Evolutionary conservation across 1,284 basidiomycete species (phyloP).

Genomic region (Retiboletus fuscus): DNA sequence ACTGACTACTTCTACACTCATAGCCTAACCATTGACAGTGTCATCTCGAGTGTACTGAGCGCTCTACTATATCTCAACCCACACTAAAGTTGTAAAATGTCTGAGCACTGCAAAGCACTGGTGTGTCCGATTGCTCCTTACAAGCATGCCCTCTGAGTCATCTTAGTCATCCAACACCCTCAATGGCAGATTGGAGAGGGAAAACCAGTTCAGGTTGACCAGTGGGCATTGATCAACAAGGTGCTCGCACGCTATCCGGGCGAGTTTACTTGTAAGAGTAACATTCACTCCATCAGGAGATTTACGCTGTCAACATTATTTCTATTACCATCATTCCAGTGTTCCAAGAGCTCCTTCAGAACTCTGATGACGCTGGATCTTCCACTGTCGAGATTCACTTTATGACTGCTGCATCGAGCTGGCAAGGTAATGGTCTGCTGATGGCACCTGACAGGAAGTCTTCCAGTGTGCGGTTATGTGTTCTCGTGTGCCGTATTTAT

Average conservation of each 20-base stretch:
- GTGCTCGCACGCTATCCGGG: slow-evolving; percentile 87
- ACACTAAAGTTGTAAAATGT: background rate
- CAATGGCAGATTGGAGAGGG: slow-evolving; percentile 78
- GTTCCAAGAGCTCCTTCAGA: slow-evolving; percentile 91
- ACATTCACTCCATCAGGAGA: background rate
- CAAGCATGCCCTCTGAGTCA: too few relatives aligned
- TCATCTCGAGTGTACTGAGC: too few relatives aligned
- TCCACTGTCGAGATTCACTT: slow-evolving; percentile 84
- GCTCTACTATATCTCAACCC: too few relatives aligned
- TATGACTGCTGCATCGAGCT: slow-evolving; percentile 48
- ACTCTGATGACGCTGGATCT: slow-evolving; percentile 93
- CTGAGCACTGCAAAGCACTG: background rate
- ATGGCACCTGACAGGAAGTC: too few relatives aligned
- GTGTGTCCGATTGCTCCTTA: background rate
- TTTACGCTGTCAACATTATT: background rate
- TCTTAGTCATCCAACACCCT: background rate
- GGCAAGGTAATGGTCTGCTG: too few relatives aligned
- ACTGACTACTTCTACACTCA: too few relatives aligned
- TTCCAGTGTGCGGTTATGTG: background rate
- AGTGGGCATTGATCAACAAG: slow-evolving; percentile 91
- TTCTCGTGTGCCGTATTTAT: background rate
- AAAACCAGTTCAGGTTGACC: slow-evolving; percentile 92
- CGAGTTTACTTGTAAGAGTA: slow-evolving; percentile 73
- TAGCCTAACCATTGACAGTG: too few relatives aligned
- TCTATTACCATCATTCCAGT: slow-evolving; percentile 56